These are phyloP conservation scores for Hyphopichia fennica DNA, from an alignment of 1,139 yeast species.

Conservation along the genomic window DNA sequence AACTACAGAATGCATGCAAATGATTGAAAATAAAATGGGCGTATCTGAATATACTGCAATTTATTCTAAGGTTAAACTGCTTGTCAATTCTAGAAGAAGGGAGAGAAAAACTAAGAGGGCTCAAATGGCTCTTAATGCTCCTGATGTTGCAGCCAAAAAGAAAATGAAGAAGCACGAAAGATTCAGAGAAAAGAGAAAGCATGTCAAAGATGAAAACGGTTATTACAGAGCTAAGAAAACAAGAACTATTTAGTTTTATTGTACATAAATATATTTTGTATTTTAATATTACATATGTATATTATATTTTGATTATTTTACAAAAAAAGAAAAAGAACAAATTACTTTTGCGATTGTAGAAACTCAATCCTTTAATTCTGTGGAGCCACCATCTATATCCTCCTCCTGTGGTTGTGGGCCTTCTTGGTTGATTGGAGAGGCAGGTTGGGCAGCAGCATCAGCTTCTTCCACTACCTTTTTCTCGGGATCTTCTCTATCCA, in stretches of 20 bases:
- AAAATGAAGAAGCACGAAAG: constrained; percentile 75
- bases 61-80: constrained; percentile 63
- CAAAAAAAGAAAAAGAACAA: too few relatives aligned
- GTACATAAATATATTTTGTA: constrained; percentile 6
- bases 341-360: too few relatives aligned
- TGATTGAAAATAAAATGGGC: constrained; percentile 72
- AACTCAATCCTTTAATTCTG: background rate
- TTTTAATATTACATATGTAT: constrained; percentile 4
- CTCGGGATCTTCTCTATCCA: too few relatives aligned
- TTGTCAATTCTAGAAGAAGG: constrained; percentile 61
- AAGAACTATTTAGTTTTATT: constrained; percentile 20
- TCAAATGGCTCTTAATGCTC: constrained; percentile 73
- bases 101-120: constrained; percentile 79
- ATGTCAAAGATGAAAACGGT: constrained; percentile 74
- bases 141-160: constrained; percentile 76
- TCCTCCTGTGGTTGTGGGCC: too few relatives aligned
- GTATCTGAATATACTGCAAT: constrained; percentile 66
- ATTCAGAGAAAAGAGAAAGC: constrained; percentile 74
- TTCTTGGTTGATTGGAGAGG: too few relatives aligned
- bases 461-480: too few relatives aligned
- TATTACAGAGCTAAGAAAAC: constrained; percentile 67
- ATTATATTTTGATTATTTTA: background rate
- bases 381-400: background rate
- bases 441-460: too few relatives aligned
- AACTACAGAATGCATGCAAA: constrained; percentile 66